These are phyloP conservation scores for Phytophthora ramorum DNA, from an alignment of 352 stramenopile genomes.

Conservation along the genomic window DNA sequence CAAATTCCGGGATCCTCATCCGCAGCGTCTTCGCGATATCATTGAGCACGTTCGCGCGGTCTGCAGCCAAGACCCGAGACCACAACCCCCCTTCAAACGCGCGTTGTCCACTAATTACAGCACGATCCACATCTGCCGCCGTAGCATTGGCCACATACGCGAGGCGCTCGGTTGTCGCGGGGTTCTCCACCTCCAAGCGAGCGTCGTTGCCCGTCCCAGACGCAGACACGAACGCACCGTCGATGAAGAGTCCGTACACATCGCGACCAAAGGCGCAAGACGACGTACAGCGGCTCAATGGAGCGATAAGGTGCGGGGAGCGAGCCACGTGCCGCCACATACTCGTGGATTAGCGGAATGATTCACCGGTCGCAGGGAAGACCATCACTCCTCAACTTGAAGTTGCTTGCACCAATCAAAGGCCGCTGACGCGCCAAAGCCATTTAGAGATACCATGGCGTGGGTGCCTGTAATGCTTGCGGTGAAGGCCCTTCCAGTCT, in stretches of 20 bases:
- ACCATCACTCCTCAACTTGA: constrained; percentile 32
- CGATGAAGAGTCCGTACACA: constrained; percentile 57
- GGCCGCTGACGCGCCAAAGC: neutral
- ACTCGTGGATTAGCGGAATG: constrained; percentile 17
- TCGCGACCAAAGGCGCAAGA: constrained; percentile 34
- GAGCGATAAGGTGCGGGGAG: neutral
- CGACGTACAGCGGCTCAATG: constrained; percentile 7
- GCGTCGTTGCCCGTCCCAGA: constrained; percentile 29
- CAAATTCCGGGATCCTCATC: constrained; percentile 50
- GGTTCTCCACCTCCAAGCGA: constrained; percentile 53
- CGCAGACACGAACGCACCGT: constrained; percentile 39
- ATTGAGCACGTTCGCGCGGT: constrained; percentile 52
- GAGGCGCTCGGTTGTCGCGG: constrained; percentile 51
- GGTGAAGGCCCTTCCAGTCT: neutral
- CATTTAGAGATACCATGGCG: neutral
- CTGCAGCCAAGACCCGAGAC: constrained; percentile 34
- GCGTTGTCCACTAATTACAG: constrained; percentile 36
- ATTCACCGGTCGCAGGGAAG: neutral
- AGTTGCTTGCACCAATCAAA: constrained; percentile 27
- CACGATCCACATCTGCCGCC: constrained; percentile 42
- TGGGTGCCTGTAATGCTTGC: neutral
- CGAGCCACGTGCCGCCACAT: constrained; percentile 15
- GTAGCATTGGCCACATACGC: constrained; percentile 45
- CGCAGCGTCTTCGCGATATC: constrained; percentile 48
- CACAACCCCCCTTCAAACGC: constrained; percentile 47